Evolutionary conservation across 2,329 filamentous ascomycete species (phyloP).

Genomic region (Neopestalotiopsis rosae): DNA sequence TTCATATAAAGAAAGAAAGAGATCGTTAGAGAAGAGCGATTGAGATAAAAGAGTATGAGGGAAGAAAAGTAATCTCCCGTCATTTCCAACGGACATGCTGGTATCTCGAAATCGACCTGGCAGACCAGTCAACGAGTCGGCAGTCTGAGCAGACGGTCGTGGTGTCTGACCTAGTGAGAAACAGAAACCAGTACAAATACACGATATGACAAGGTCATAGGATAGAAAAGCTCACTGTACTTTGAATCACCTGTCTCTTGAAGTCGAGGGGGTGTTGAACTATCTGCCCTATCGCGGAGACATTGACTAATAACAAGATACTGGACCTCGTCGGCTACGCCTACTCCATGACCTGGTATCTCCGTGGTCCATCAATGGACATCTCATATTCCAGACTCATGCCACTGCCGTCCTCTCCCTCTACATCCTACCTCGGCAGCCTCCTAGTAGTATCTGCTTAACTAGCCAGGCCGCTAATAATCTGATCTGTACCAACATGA

Average conservation of each 20-base stretch:
- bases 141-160: not conserved
- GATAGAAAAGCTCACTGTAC: not conserved
- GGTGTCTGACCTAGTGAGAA: not conserved
- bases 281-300: not conserved
- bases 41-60: not conserved
- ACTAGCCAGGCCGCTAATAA: not conserved
- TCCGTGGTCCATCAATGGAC: not conserved
- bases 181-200: not conserved
- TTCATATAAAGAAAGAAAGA: not conserved
- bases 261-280: not conserved
- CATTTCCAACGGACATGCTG: not conserved
- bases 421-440: not conserved
- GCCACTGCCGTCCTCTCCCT: not conserved
- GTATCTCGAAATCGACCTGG: not conserved
- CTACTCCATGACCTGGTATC: not conserved
- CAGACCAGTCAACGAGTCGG: not conserved
- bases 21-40: not conserved
- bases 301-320: not conserved
- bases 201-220: constrained; percentile 1
- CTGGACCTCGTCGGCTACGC: not conserved
- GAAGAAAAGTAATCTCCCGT: not conserved
- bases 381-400: not conserved
- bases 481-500: not conserved
- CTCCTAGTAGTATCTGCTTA: not conserved
- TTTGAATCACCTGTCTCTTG: not conserved